phyloP scores from a whole-genome alignment of 192 early-diverging fungal species.

The Entrophospora sp. region DNA sequence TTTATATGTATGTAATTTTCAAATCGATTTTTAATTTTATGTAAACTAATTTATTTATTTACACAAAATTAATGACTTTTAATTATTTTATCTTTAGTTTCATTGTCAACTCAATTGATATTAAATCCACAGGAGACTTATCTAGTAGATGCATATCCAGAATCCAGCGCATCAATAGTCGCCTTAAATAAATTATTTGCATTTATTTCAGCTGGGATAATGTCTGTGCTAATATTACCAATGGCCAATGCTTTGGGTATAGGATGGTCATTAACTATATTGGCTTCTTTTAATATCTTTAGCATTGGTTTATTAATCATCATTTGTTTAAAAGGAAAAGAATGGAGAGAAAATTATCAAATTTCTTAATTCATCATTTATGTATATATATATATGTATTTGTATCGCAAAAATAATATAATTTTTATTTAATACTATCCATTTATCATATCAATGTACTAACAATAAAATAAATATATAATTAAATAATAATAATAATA shows the following conservation, averaged over 20 bases:
- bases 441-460: too few species aligned
- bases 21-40: neutral
- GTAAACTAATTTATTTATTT: neutral
- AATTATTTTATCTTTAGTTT: neutral
- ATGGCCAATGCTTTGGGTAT: neutral
- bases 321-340: neutral
- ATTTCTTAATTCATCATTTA: too few species aligned
- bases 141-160: slow-evolving; percentile 11
- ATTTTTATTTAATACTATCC: too few species aligned
- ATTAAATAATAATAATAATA: too few species aligned
- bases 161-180: neutral
- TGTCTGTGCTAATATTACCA: neutral
- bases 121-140: neutral
- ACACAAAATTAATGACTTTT: neutral
- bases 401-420: too few species aligned
- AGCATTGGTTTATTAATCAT: neutral
- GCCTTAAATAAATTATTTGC: slow-evolving; percentile 2
- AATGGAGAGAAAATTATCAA: slow-evolving; percentile 1
- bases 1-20: neutral
- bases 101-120: neutral
- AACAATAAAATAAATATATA: too few species aligned
- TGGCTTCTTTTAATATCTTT: neutral
- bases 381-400: too few species aligned
- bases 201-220: neutral
- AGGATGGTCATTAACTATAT: neutral